Conservation (phyloP, 257 asterid genomes). For the Rubia yunnanensis region DNA sequence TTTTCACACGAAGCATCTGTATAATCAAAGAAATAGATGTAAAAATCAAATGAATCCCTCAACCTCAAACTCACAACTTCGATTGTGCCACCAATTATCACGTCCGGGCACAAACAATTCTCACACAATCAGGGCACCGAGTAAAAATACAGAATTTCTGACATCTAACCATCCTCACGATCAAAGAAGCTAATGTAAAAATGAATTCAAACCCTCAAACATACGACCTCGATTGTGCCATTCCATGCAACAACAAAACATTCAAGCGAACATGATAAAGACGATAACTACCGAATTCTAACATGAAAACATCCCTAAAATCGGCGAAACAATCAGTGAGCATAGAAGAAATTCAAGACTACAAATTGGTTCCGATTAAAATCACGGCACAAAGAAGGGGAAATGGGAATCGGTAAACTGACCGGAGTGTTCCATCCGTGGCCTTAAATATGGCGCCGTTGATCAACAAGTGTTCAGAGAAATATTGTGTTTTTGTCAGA, state of each 20-base stretch:
- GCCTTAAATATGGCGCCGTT: neutral
- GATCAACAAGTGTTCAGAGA: neutral
- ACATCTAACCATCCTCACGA: neutral
- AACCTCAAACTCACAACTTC: neutral
- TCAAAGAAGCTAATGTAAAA: neutral
- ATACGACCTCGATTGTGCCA: neutral
- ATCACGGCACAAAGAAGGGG: neutral
- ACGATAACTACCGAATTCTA: neutral
- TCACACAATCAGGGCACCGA: neutral
- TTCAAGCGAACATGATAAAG: neutral
- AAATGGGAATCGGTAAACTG: neutral
- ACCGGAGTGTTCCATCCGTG: slow-evolving; percentile 21
- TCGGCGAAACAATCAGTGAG: neutral
- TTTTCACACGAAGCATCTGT: neutral
- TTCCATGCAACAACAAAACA: neutral
- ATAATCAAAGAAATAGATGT: neutral
- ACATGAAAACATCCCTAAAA: neutral
- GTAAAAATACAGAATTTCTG: no score
- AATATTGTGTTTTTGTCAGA: neutral
- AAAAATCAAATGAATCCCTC: neutral
- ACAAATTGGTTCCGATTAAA: neutral
- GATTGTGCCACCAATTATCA: neutral
- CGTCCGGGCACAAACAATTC: neutral
- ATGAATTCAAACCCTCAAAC: slow-evolving; percentile 5
- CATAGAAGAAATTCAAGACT: neutral